Evolutionary conservation across 1,284 basidiomycete species (phyloP).

Genomic region (Farysia itapuensis): DNA sequence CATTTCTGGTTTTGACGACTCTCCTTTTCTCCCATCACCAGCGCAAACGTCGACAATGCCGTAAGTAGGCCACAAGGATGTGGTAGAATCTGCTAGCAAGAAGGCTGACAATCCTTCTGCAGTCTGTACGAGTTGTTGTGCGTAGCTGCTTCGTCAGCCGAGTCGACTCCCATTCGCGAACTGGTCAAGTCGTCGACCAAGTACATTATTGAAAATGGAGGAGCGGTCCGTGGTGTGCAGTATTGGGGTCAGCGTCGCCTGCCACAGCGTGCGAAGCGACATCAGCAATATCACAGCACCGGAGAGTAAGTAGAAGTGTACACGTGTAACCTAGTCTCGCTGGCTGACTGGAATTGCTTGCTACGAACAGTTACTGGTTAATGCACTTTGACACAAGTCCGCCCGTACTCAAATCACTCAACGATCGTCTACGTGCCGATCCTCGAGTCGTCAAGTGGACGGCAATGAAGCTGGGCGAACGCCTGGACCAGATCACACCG

Average conservation of each 20-base stretch:
- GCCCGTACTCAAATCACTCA: conserved; percentile 68
- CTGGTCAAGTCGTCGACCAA: conserved; percentile 74
- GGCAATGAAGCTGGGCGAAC: conserved; percentile 75
- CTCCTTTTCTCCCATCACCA: no score
- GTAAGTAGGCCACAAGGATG: no score
- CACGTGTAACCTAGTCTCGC: no score
- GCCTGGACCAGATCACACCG: conserved; percentile 61
- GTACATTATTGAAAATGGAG: conserved; percentile 75
- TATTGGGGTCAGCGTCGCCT: conserved; percentile 74
- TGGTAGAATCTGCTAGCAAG: no score
- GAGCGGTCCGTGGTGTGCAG: conserved; percentile 75
- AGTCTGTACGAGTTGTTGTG: conserved; percentile 59
- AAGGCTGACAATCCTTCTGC: no score
- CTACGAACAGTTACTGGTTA: conserved; percentile 75
- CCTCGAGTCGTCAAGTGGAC: conserved; percentile 81
- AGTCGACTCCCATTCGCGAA: conserved; percentile 68
- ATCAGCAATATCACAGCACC: conserved; percentile 67
- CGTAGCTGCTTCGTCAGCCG: conserved; percentile 52
- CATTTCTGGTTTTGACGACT: no score
- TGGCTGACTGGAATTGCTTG: no score
- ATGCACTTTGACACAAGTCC: conserved; percentile 86
- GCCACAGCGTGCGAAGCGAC: conserved; percentile 75
- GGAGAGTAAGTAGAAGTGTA: conserved; percentile 72
- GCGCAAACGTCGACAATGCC: no score
- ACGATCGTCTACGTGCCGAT: conserved; percentile 71